These are phyloP conservation scores for Hypomyces rosellus DNA, from an alignment of 2,329 filamentous ascomycete species.

Conservation along the genomic window DNA sequence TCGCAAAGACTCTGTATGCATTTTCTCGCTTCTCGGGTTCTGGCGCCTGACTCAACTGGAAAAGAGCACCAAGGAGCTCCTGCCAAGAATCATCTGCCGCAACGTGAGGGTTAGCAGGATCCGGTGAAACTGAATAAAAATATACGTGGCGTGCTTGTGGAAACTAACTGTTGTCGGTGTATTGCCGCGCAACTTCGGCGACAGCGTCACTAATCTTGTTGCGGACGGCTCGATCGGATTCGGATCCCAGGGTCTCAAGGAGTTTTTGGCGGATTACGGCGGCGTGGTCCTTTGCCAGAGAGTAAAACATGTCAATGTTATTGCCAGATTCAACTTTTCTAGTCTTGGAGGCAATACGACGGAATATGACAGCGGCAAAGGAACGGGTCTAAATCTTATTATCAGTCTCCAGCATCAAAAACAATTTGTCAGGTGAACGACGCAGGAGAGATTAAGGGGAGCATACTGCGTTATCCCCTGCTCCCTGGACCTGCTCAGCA, in stretches of 20 bases:
- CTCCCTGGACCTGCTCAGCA: slow-evolving; percentile 80
- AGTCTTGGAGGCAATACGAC: slow-evolving; percentile 84
- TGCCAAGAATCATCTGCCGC: slow-evolving; percentile 73
- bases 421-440: background rate
- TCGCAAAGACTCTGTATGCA: slow-evolving; percentile 90
- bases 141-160: background rate
- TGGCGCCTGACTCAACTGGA: slow-evolving; percentile 81
- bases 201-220: slow-evolving; percentile 98
- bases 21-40: slow-evolving; percentile 83
- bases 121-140: background rate
- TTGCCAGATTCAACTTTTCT: slow-evolving; percentile 68
- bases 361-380: slow-evolving; percentile 89
- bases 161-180: slow-evolving; percentile 76
- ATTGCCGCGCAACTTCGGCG: slow-evolving; percentile 90
- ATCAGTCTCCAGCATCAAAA: slow-evolving; percentile 3
- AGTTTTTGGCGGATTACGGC: slow-evolving; percentile 77
- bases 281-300: slow-evolving; percentile 66
- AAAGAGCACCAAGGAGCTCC: slow-evolving; percentile 78
- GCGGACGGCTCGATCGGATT: slow-evolving; percentile 67
- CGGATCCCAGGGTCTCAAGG: slow-evolving; percentile 66
- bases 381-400: slow-evolving; percentile 57
- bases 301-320: slow-evolving; percentile 78
- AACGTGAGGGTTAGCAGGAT: slow-evolving; percentile 16
- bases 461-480: slow-evolving; percentile 64
- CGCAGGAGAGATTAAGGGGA: background rate